phyloP scores from a whole-genome alignment of 106 monocot genomes.

The Hemerocallis citrina region DNA sequence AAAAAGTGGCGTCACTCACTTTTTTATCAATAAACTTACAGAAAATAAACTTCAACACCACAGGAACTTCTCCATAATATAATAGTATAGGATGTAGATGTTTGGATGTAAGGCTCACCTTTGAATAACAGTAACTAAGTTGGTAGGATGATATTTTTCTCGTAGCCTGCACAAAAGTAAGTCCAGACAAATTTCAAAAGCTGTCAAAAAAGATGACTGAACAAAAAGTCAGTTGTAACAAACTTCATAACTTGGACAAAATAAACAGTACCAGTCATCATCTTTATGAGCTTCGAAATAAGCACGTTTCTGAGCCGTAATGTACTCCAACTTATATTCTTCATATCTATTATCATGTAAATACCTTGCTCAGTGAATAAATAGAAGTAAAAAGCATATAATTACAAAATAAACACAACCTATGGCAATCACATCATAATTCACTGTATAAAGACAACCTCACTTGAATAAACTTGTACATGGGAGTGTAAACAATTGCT shows the following conservation, averaged over 20 bases:
- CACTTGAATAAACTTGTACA: too few relatives aligned
- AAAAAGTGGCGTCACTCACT: too few relatives aligned
- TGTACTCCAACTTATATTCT: slow-evolving; percentile 84
- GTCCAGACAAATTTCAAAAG: background rate
- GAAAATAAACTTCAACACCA: too few relatives aligned
- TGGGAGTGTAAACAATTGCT: too few relatives aligned
- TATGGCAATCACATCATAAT: too few relatives aligned
- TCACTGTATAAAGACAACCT: background rate
- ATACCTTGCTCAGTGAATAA: background rate
- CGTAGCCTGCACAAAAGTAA: slow-evolving; percentile 55
- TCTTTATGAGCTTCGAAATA: slow-evolving; percentile 90
- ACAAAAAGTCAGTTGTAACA: too few relatives aligned
- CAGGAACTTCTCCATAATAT: too few relatives aligned
- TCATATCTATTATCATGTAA: slow-evolving; percentile 42
- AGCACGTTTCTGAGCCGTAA: slow-evolving; percentile 77
- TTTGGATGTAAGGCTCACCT: slow-evolving; percentile 39
- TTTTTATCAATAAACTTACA: too few relatives aligned
- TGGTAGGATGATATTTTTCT: slow-evolving; percentile 92
- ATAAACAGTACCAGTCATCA: slow-evolving; percentile 64
- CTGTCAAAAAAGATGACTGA: too few relatives aligned
- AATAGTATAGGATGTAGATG: too few relatives aligned
- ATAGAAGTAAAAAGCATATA: background rate
- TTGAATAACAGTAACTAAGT: slow-evolving; percentile 77
- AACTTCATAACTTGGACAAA: too few relatives aligned
- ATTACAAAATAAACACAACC: background rate